phyloP scores from a whole-genome alignment of 2,329 filamentous ascomycete species.

The Aspergillus texensis region DNA sequence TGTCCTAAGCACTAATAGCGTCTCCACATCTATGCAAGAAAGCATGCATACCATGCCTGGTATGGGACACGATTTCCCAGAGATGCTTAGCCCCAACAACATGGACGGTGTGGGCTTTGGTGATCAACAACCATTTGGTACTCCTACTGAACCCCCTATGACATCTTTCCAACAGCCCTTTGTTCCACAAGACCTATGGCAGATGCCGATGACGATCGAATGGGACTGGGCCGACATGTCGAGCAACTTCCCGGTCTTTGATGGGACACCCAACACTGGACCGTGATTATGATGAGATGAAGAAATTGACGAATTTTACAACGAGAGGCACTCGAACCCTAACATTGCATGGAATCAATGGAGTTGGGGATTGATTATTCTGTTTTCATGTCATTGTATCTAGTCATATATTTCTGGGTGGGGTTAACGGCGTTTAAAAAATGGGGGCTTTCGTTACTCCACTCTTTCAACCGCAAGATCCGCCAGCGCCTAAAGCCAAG shows the following conservation, averaged over 20 bases:
- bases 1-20: conserved; percentile 25
- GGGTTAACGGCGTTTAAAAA: conserved; percentile 14
- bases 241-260: conserved; percentile 40
- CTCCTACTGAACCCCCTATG: conserved; percentile 35
- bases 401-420: conserved; percentile 2
- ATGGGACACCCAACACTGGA: conserved; percentile 28
- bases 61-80: conserved; percentile 38
- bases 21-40: conserved; percentile 28
- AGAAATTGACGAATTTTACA: conserved; percentile 10
- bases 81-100: conserved; percentile 41
- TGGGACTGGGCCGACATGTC: conserved; percentile 72
- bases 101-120: conserved; percentile 37
- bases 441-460: not conserved
- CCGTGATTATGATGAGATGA: conserved; percentile 29
- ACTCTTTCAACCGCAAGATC: not conserved
- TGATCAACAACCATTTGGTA: conserved; percentile 33
- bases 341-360: conserved; percentile 7
- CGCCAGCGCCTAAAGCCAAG: not conserved
- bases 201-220: conserved; percentile 93
- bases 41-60: conserved; percentile 32
- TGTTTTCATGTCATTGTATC: not conserved
- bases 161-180: conserved; percentile 77
- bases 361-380: conserved; percentile 2
- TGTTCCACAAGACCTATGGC: conserved; percentile 90
- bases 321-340: not conserved